A percentile compares a stretch with the other conserved stretches of the same genome.
Evolutionary conservation across 768 basidiomycete genomes (phyloP).

Genomic region (Leccinum imitatum): DNA sequence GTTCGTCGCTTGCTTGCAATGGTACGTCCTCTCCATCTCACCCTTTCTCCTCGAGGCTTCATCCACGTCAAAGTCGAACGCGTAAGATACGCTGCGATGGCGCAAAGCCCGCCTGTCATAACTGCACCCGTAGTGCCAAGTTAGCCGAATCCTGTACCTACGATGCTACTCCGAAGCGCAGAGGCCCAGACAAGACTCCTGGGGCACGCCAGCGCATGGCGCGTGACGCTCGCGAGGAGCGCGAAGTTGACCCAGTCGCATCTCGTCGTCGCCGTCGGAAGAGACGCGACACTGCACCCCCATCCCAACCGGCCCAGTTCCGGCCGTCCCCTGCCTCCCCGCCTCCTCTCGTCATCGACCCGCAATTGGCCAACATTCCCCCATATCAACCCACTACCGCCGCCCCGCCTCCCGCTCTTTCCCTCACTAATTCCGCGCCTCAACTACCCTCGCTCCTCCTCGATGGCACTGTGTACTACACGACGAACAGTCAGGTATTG

Average conservation of each 20-base stretch:
- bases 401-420: not conserved
- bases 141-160: conserved; percentile 56
- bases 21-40: conserved; percentile 41
- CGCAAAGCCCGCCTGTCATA: conserved; percentile 72
- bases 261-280: conserved; percentile 27
- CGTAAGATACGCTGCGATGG: conserved; percentile 85
- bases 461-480: conserved; percentile 12
- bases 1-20: conserved; percentile 77
- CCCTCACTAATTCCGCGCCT: conserved; percentile 9
- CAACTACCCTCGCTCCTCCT: conserved; percentile 5
- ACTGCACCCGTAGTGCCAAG: conserved; percentile 57
- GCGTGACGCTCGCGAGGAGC: conserved; percentile 39
- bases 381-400: conserved; percentile 14
- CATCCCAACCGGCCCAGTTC: conserved; percentile 3
- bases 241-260: conserved; percentile 25
- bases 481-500: conserved; percentile 32
- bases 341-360: conserved; percentile 23
- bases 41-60: conserved; percentile 1
- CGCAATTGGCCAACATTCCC: conserved; percentile 22
- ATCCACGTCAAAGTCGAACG: conserved; percentile 49
- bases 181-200: conserved; percentile 79
- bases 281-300: conserved; percentile 3
- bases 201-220: conserved; percentile 70
- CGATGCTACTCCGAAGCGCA: conserved; percentile 70
- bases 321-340: conserved; percentile 2